Evolutionary conservation across 176 grass and related monocot species (phyloP).

Genomic region (Musa beccarii): DNA sequence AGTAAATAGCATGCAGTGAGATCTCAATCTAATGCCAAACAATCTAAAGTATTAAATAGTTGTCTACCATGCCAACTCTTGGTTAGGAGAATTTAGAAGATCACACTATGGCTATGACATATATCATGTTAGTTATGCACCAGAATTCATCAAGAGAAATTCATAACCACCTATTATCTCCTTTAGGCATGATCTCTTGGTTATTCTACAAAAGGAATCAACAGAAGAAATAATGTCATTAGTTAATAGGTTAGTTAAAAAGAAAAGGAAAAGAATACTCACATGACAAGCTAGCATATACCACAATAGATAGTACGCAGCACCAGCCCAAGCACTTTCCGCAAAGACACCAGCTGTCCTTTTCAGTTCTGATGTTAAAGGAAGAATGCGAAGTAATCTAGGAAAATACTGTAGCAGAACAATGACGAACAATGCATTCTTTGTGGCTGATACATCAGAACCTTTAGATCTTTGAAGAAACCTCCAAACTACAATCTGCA

Average conservation of each 20-base stretch:
- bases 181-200: background rate
- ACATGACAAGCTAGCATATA: slow-evolving; percentile 96
- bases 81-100: too few species aligned
- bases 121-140: too few species aligned
- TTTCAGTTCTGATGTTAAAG: slow-evolving; percentile 69
- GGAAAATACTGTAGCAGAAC: slow-evolving; percentile 80
- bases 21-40: too few species aligned
- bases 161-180: background rate
- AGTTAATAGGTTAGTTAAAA: background rate
- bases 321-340: slow-evolving; percentile 91
- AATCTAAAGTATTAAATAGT: too few species aligned
- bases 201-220: background rate
- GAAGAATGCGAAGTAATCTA: slow-evolving; percentile 62
- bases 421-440: slow-evolving; percentile 58
- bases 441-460: slow-evolving; percentile 48
- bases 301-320: slow-evolving; percentile 90
- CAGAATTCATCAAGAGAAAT: too few species aligned
- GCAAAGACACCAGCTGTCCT: slow-evolving; percentile 90
- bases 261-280: slow-evolving; percentile 28
- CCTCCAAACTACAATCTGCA: slow-evolving; percentile 84
- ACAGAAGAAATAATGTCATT: background rate
- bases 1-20: too few species aligned
- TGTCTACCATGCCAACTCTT: too few species aligned
- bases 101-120: too few species aligned
- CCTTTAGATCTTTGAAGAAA: slow-evolving; percentile 52